phyloP scores from a whole-genome alignment of 441 rosid species.

The Francoa sonchifolia region DNA sequence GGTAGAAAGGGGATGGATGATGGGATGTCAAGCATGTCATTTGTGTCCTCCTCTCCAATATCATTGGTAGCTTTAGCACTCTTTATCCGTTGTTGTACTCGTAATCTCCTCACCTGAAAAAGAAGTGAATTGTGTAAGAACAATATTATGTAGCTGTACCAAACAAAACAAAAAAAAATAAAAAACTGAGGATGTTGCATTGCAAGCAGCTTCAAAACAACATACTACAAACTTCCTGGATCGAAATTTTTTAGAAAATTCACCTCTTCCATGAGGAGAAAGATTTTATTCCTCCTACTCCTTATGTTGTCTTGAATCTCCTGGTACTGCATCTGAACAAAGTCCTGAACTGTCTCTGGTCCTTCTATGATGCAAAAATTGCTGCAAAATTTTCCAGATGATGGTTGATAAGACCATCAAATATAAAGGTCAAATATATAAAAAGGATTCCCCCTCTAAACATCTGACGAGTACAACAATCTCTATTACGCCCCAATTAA shows the following conservation, averaged over 20 bases:
- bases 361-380: constrained; percentile 91
- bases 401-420: too few species aligned
- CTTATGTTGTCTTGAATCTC: constrained; percentile 74
- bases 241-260: too few species aligned
- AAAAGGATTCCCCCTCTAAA: background rate
- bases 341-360: constrained; percentile 76
- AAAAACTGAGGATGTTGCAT: background rate
- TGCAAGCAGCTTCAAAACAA: background rate
- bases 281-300: constrained; percentile 82
- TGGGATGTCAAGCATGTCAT: constrained; percentile 91
- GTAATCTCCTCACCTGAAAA: constrained; percentile 59
- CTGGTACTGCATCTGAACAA: constrained; percentile 70
- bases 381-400: constrained; percentile 21
- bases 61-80: constrained; percentile 24
- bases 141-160: too few species aligned
- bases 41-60: constrained; percentile 30
- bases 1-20: constrained; percentile 87
- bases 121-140: too few species aligned
- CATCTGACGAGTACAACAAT: background rate
- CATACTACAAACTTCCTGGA: too few species aligned
- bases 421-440: background rate
- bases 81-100: constrained; percentile 74
- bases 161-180: constrained; percentile 1
- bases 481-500: too few species aligned
- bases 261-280: constrained; percentile 97